phyloP scores from a whole-genome alignment of 2,329 filamentous ascomycete species.

The Fulvia fulva region DNA sequence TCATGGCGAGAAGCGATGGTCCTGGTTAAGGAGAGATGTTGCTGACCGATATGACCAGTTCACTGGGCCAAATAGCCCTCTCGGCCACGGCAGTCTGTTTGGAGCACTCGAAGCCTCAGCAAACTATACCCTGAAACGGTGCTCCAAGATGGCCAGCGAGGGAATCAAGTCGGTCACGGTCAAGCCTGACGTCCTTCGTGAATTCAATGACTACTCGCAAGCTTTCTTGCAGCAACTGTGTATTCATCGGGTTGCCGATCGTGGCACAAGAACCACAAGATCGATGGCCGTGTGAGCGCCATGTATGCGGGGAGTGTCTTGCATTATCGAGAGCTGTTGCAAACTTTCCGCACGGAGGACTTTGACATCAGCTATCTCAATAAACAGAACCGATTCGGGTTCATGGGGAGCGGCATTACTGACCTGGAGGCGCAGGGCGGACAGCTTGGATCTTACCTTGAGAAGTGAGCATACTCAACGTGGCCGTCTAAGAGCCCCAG shows the following conservation, averaged over 20 bases:
- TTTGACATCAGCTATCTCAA: conserved; percentile 11
- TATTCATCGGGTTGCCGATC: conserved; percentile 49
- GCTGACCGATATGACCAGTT: not conserved
- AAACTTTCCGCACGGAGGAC: conserved; percentile 12
- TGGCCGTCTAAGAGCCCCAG: no score
- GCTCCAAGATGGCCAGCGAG: conserved; percentile 13
- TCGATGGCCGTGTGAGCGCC: conserved; percentile 37
- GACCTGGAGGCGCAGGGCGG: conserved; percentile 9
- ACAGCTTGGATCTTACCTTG: conserved; percentile 11
- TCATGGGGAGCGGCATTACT: conserved; percentile 13
- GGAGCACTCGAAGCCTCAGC: conserved; percentile 5
- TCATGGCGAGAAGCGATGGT: no score
- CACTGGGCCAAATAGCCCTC: conserved; percentile 13
- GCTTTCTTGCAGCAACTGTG: conserved; percentile 49
- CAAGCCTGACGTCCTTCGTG: conserved; percentile 42
- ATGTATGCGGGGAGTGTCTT: conserved; percentile 16
- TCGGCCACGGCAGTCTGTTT: conserved; percentile 11
- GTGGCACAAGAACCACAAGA: conserved; percentile 34
- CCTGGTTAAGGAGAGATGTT: no score
- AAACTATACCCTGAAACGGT: conserved; percentile 17
- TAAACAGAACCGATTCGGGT: conserved; percentile 9
- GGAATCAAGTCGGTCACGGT: conserved; percentile 40
- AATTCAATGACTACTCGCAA: conserved; percentile 47
- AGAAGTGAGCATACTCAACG: conserved; percentile 38
- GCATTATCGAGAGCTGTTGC: conserved; percentile 11